These are phyloP conservation scores for Saccharomyces jurei DNA, from an alignment of 805 yeast species.

Conservation along the genomic window DNA sequence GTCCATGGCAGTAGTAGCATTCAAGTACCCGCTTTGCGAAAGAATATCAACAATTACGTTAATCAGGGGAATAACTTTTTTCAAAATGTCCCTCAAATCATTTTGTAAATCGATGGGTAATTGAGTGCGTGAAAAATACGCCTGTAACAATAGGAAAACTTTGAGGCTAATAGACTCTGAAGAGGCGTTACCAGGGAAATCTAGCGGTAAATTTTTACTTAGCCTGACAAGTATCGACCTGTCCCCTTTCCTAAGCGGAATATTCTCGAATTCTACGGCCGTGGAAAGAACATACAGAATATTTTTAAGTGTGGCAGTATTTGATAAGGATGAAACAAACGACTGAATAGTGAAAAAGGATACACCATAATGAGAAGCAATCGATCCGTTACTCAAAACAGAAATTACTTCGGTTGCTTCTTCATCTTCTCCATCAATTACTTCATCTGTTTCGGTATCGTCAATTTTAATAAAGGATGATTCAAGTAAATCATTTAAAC, in stretches of 20 bases:
- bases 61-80: slow-evolving; percentile 42
- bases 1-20: slow-evolving; percentile 79
- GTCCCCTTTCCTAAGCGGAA: slow-evolving; percentile 61
- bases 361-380: slow-evolving; percentile 66
- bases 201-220: slow-evolving; percentile 56
- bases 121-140: slow-evolving; percentile 61
- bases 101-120: slow-evolving; percentile 53
- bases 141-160: slow-evolving; percentile 68
- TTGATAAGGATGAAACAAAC: slow-evolving; percentile 42
- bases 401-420: slow-evolving; percentile 36
- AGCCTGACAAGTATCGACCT: slow-evolving; percentile 39
- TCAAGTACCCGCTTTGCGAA: slow-evolving; percentile 72
- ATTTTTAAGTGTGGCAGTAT: slow-evolving; percentile 49
- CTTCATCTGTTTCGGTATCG: slow-evolving; percentile 20
- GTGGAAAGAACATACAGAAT: slow-evolving; percentile 58
- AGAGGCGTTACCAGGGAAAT: slow-evolving; percentile 30
- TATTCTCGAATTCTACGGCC: slow-evolving; percentile 63
- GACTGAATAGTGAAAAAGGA: slow-evolving; percentile 61
- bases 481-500: slow-evolving; percentile 54
- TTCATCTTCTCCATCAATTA: slow-evolving; percentile 28
- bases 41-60: slow-evolving; percentile 67
- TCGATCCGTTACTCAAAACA: slow-evolving; percentile 64
- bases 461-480: slow-evolving; percentile 57
- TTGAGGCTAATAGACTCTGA: slow-evolving; percentile 52
- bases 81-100: slow-evolving; percentile 51